Base-by-base conservation (phyloP, 106 monocot species). In the Dendrobium nobile region DNA sequence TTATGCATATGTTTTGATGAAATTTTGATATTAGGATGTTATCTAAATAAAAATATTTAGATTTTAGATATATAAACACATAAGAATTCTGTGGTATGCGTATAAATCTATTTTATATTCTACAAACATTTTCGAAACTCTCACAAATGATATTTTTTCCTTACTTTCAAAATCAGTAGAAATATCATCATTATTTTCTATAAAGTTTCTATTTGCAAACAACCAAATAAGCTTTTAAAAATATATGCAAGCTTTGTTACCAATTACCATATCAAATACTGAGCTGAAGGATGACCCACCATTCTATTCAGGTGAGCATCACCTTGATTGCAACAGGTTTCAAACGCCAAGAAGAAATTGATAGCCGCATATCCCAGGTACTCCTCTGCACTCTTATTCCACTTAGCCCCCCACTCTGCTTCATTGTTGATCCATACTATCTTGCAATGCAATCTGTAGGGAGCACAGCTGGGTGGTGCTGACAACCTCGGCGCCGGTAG, bases 281-380 rank as follows among this genome's bases (percentile, higher is more conserved):
- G 64, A 22, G 64, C 64, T 64, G 5, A 64, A 22, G 64, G 24
- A 26, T 70, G 15, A 70, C 27, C 33, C 28, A 33, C 70, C 15
- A 37, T 1, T 70, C 70, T 70, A 76, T 86, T 61, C 85, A 93
- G 96, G 91, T 96, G 72, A 96, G 93, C 84, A 96, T 96, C 79
- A 96, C 96, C 48, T 77, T 96, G 54, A 96, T 96, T 72, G 96
- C 96, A 20, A 96, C 96, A 75, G 96, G 96, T 18, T 96, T 96
- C 77, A 96, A 93, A 73, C 88, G 93, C 4, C 93, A 90, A 67
- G 96, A 96, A 48, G 96, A 96, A 56, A 9, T 82, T 9, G 91
- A 88, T 78, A 77, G 85, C 77, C 91, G 82, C 18, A 19, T 88
- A 56, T 80, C 79, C 41, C 85, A 91, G 93, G 96, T 93, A 79